Percentiles rank a stretch among this genome's conserved stretches.
These are phyloP conservation scores for Kwoniella mangroviensis DNA, from an alignment of 768 basidiomycete species.

Conservation along the genomic window DNA sequence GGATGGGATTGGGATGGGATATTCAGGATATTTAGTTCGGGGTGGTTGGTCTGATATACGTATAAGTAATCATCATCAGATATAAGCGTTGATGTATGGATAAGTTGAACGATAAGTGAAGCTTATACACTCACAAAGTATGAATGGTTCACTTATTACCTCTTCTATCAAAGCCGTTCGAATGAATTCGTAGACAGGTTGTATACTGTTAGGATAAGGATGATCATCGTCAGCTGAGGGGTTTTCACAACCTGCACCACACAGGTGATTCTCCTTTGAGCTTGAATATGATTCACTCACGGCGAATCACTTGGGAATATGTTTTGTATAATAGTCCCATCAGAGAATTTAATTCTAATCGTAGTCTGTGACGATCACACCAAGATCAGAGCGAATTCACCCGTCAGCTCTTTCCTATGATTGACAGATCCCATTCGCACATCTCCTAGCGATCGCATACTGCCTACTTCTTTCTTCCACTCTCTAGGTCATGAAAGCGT, in stretches of 20 bases:
- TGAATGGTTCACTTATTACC: conserved; percentile 44
- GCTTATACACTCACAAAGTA: conserved; percentile 45
- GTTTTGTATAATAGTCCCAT: conserved; percentile 55
- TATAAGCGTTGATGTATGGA: too few relatives aligned
- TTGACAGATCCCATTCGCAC: not conserved
- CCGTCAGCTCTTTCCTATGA: too few relatives aligned
- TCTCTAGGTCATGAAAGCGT: too few relatives aligned
- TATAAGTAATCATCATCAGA: not conserved
- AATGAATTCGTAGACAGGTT: conserved; percentile 55
- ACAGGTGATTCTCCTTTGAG: not conserved
- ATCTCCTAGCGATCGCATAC: too few relatives aligned
- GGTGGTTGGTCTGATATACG: conserved; percentile 52
- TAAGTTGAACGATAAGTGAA: not conserved
- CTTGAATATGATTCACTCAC: conserved; percentile 26
- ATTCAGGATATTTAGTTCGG: conserved; percentile 50
- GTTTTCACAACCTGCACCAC: not conserved
- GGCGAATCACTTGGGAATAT: conserved; percentile 50
- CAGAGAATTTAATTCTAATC: conserved; percentile 54
- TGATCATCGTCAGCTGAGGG: not conserved
- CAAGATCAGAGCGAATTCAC: not conserved
- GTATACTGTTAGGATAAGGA: conserved; percentile 39
- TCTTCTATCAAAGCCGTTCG: conserved; percentile 39
- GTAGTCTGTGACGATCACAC: conserved; percentile 38
- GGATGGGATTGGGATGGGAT: conserved; percentile 39
- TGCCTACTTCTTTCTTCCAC: too few relatives aligned